Evolutionary conservation across 441 rosid genomes (phyloP).

Genomic region (Francoa sonchifolia): DNA sequence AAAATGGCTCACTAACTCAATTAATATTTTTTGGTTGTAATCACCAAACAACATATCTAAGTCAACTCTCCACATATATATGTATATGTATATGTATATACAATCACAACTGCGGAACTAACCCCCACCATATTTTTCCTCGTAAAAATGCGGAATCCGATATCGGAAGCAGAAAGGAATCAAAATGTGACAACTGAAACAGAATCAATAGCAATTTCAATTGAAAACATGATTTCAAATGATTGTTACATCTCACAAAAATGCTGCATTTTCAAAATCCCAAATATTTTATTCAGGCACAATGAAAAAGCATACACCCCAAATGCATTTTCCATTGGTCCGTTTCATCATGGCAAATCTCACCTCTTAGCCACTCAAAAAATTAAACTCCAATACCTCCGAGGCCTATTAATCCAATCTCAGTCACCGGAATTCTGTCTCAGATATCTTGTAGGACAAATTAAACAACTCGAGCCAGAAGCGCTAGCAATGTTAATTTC

Average conservation of each 20-base stretch:
- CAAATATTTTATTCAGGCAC: slow-evolving; percentile 17
- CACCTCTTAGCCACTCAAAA: slow-evolving; percentile 11
- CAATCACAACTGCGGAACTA: no score
- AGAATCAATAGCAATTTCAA: slow-evolving; percentile 13
- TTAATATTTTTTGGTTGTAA: no score
- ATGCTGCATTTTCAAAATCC: slow-evolving; percentile 19
- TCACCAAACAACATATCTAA: no score
- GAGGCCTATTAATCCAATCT: slow-evolving; percentile 13
- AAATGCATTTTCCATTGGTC: slow-evolving; percentile 22
- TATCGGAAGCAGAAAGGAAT: no score
- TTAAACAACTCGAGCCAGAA: slow-evolving; percentile 7
- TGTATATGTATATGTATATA: slow-evolving; percentile 5
- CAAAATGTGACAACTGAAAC: no score
- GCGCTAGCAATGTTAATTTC: slow-evolving; percentile 9
- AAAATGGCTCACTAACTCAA: no score
- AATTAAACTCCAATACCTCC: slow-evolving; percentile 17
- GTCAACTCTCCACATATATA: no score
- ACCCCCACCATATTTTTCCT: no score
- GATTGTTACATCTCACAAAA: slow-evolving; percentile 3
- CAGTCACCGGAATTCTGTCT: background rate
- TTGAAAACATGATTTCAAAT: slow-evolving; percentile 6
- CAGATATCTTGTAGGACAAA: slow-evolving; percentile 3
- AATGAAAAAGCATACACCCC: slow-evolving; percentile 19
- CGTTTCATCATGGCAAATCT: slow-evolving; percentile 9
- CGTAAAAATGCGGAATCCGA: no score